These are phyloP conservation scores for Fraxinus xanthoxyloides DNA, from an alignment of 305 asterid species.

Conservation along the genomic window DNA sequence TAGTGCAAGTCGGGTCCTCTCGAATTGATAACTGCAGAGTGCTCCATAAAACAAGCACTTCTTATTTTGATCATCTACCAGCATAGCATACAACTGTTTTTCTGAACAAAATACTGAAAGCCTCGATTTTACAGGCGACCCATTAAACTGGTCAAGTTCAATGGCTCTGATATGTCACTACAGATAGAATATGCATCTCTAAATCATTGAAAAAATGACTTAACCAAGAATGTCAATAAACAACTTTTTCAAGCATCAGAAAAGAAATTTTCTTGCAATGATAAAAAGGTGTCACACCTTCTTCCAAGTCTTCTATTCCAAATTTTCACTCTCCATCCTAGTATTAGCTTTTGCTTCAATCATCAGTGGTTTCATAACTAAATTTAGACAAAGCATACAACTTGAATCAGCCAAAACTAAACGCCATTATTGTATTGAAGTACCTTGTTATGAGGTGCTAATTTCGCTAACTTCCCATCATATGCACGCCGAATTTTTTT, in stretches of 20 bases:
- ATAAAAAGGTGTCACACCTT: slow-evolving; percentile 51
- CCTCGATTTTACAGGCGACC: slow-evolving; percentile 70
- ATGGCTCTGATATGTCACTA: neutral
- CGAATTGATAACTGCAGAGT: slow-evolving; percentile 73
- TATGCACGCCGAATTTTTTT: neutral
- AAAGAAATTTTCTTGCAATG: neutral
- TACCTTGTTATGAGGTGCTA: neutral
- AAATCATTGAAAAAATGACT: neutral
- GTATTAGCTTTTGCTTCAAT: slow-evolving; percentile 55
- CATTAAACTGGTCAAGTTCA: slow-evolving; percentile 54
- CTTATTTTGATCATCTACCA: slow-evolving; percentile 76
- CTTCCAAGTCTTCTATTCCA: slow-evolving; percentile 56
- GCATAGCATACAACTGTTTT: slow-evolving; percentile 75
- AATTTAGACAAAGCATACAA: slow-evolving; percentile 19
- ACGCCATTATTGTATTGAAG: neutral
- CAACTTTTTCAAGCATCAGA: neutral
- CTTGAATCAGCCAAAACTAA: neutral
- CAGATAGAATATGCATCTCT: neutral
- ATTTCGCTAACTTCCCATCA: neutral
- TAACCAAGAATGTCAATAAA: neutral
- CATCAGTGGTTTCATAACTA: slow-evolving; percentile 50
- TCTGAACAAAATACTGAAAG: slow-evolving; percentile 85
- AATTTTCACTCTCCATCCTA: slow-evolving; percentile 58
- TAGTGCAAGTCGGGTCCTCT: slow-evolving; percentile 51
- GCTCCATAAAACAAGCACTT: slow-evolving; percentile 70